Base-by-base conservation (phyloP, 2,329 filamentous ascomycete genomes). In the Curvularia hawaiiensis region DNA sequence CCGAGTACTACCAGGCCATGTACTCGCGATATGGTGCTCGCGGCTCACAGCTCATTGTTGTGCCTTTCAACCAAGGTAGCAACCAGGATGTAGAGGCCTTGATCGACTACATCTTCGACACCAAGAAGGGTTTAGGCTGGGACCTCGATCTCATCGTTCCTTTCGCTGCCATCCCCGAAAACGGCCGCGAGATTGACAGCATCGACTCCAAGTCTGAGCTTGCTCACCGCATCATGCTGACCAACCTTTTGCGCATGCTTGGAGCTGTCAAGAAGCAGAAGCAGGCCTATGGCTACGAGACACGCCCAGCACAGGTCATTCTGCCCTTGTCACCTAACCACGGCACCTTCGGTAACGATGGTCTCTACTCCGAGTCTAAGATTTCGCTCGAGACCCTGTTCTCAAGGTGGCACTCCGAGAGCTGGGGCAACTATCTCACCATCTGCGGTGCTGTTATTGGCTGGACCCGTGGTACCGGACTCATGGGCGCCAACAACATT, bases 1-100 rank as follows among this genome's bases (percentile, higher is more conserved):
- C 95, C 6, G 95, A 99, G 81, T 99, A 98, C 82, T 99, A 99
- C 80, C 95, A 99, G 79, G 88, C 92, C 56, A 98, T 99, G 90
- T 99, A 99, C 78, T 90, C 93, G 62, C 90, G 93, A 60, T 97
- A 90, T 71, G 95, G 95, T 71, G 91, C 92, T 60, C 90, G 92
- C 64, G 95, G 95, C 64, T 98, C 95, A 56, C 93, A 98, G 80
- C 89, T 99, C 54, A 92, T 99, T 40, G 95, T 99, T 54, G 96
- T 98, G 54, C 95, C 96, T 49, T 99, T 99, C 86, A 99, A 99
- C 79, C 93, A 97, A 78, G 95, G 94, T 63, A 98, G 94, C 82
- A 96, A 97, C 81, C 94, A 98, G 77, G 95, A 99, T 75, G 91
- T 97, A 35, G 92, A 98, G 77, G 92, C 92, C 46, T 84, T 99